phyloP scores from a whole-genome alignment of 345 rosid species.

The Raphanus raphanistrum region DNA sequence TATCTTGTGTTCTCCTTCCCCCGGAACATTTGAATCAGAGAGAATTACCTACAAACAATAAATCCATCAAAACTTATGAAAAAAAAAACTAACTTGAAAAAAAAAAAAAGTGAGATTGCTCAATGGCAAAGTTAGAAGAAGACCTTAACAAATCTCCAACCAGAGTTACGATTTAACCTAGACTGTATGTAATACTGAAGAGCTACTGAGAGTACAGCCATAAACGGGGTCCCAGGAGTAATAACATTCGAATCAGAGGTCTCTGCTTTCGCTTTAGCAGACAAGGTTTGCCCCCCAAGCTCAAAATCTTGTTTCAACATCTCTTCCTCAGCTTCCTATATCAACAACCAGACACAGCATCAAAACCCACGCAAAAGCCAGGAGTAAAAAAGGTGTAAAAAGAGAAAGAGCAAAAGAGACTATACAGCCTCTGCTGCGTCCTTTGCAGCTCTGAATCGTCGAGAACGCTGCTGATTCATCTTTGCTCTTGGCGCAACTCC shows the following conservation, averaged over 20 bases:
- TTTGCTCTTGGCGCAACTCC: constrained; percentile 99
- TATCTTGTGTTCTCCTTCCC: constrained; percentile 99
- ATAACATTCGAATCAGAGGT: constrained; percentile 93
- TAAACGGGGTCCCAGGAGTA: constrained; percentile 94
- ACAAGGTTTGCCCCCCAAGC: constrained; percentile 55
- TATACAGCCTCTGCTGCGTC: constrained; percentile 93
- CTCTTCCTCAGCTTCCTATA: constrained; percentile 93
- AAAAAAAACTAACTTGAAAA: constrained; percentile 56
- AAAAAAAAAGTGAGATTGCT: constrained; percentile 28
- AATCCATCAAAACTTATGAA: constrained; percentile 60
- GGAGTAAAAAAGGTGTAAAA: background rate
- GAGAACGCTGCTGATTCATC: constrained; percentile 96
- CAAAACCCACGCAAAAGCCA: constrained; percentile 12
- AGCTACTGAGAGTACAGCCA: constrained; percentile 85
- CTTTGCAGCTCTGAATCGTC: constrained; percentile 96
- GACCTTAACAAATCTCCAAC: constrained; percentile 89
- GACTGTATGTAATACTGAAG: constrained; percentile 86
- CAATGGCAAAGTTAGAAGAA: constrained; percentile 20
- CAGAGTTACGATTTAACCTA: constrained; percentile 80
- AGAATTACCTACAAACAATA: constrained; percentile 91
- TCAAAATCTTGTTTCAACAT: constrained; percentile 79
- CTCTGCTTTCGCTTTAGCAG: constrained; percentile 73
- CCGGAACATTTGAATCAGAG: constrained; percentile 95
- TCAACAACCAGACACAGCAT: constrained; percentile 13
- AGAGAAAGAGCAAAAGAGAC: constrained; percentile 11